phyloP scores from a whole-genome alignment of 192 early-diverging fungal genomes.

The Umbelopsis sp. region DNA sequence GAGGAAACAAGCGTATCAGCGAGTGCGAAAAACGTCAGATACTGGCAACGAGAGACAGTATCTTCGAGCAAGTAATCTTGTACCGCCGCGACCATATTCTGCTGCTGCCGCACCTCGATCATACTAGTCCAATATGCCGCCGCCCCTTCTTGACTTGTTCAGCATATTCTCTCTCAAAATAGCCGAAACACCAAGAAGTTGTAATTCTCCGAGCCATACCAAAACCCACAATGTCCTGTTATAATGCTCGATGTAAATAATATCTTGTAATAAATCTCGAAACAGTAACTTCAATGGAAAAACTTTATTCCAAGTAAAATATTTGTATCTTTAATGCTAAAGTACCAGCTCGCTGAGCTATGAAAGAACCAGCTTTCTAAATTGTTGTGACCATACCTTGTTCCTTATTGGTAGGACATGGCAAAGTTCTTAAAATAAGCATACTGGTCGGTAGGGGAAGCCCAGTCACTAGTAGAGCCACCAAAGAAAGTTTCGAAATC shows the following conservation, averaged over 20 bases:
- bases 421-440: slow-evolving; percentile 34
- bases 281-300: neutral
- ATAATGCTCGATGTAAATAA: neutral
- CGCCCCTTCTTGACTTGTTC: too few species aligned
- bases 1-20: neutral
- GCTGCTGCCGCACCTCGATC: neutral
- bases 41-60: neutral
- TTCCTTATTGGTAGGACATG: neutral
- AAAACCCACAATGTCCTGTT: too few species aligned
- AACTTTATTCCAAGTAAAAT: neutral
- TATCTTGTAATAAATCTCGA: neutral
- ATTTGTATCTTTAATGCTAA: neutral
- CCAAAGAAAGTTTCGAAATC: slow-evolving; percentile 46
- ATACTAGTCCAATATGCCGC: too few species aligned
- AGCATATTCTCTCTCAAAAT: neutral
- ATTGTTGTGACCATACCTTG: neutral
- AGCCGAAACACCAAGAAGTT: neutral
- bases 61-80: neutral
- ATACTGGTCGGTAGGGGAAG: slow-evolving; percentile 26
- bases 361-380: neutral
- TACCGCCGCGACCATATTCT: neutral
- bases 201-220: too few species aligned
- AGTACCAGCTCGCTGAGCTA: neutral
- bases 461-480: slow-evolving; percentile 26
- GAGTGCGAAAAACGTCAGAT: neutral